Percentiles rank a stretch among this genome's conserved stretches.
Conservation (phyloP, 192 early-diverging fungal genomes). For the Ambispora gerdemannii region DNA sequence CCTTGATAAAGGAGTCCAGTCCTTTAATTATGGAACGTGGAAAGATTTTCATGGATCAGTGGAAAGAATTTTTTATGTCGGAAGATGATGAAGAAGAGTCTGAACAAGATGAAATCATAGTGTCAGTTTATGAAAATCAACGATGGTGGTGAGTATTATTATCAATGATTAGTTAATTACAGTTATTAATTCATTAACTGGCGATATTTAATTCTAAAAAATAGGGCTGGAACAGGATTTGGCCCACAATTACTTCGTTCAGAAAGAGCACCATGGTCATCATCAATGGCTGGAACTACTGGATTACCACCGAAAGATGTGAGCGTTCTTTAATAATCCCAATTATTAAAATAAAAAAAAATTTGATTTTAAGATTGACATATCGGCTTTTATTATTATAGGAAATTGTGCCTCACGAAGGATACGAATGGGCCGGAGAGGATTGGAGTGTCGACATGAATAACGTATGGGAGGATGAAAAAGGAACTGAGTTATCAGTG, state of each 20-base stretch:
- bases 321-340: background rate
- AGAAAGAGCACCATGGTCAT: slow-evolving; percentile 3
- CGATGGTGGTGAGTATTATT: slow-evolving; percentile 11
- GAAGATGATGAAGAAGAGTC: background rate
- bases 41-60: background rate
- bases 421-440: slow-evolving; percentile 36
- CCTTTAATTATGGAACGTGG: background rate
- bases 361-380: background rate
- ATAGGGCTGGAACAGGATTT: background rate
- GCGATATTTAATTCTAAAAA: background rate
- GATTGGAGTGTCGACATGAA: slow-evolving; percentile 37
- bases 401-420: slow-evolving; percentile 14
- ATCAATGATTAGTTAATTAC: too few relatives aligned
- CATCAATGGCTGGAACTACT: background rate
- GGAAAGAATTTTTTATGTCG: background rate
- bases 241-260: background rate
- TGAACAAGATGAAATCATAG: background rate
- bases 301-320: background rate
- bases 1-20: slow-evolving; percentile 3
- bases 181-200: too few relatives aligned
- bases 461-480: slow-evolving; percentile 39
- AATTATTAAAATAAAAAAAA: background rate
- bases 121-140: slow-evolving; percentile 9
- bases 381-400: background rate
- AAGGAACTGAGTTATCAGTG: slow-evolving; percentile 33